Percentiles rank a stretch among this genome's conserved stretches.
phyloP scores from a whole-genome alignment of 805 yeast genomes.

The Candida lessepsii region DNA sequence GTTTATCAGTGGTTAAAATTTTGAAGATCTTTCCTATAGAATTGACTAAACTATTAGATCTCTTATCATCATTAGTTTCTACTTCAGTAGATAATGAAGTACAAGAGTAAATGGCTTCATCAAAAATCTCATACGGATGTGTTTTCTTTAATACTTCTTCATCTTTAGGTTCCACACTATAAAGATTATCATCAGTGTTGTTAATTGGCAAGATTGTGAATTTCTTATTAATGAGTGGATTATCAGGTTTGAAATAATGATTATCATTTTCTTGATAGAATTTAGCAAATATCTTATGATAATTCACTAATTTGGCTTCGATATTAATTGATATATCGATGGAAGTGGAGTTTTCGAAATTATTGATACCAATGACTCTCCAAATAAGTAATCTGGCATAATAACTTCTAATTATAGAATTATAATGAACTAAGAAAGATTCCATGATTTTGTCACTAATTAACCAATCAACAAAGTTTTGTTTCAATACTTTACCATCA shows the following conservation, averaged over 20 bases:
- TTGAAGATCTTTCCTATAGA: conserved; percentile 38
- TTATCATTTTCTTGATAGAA: conserved; percentile 21
- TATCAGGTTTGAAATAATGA: conserved; percentile 31
- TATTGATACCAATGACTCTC: conserved; percentile 51
- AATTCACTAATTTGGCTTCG: conserved; percentile 28
- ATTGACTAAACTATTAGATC: conserved; percentile 26
- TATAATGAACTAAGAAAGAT: conserved; percentile 71
- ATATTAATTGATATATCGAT: conserved; percentile 30
- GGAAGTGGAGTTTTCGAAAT: conserved; percentile 33
- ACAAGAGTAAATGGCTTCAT: conserved; percentile 58
- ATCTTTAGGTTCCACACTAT: conserved; percentile 1
- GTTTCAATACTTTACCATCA: conserved; percentile 41
- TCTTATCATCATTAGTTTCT: conserved; percentile 4
- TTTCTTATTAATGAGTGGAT: conserved; percentile 48
- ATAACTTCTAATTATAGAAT: conserved; percentile 70
- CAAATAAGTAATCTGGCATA: conserved; percentile 67
- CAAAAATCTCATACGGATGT: conserved; percentile 63
- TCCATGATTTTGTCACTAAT: conserved; percentile 51
- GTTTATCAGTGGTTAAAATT: conserved; percentile 29
- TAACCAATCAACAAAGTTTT: conserved; percentile 54
- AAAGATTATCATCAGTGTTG: conserved; percentile 13
- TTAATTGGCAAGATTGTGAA: conserved; percentile 41
- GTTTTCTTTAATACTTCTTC: conserved; percentile 35
- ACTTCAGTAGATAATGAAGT: conserved; percentile 21
- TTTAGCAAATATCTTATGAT: conserved; percentile 26